Base-by-base conservation (phyloP, 768 basidiomycete species). In the Daedalea quercina region DNA sequence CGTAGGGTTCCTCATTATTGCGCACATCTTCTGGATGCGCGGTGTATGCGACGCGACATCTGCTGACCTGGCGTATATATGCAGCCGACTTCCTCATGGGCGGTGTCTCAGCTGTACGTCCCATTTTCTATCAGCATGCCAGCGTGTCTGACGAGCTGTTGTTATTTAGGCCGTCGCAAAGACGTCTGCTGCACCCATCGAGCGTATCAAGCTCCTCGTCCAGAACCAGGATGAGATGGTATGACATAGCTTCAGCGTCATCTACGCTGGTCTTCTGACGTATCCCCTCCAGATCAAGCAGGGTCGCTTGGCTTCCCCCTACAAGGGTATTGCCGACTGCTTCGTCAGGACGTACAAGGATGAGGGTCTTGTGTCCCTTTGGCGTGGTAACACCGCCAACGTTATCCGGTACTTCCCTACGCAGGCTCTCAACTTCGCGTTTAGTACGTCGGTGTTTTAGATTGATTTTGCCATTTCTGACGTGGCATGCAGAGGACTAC, bases 351-450 rank as follows among this genome's bases (percentile, higher is more conserved):
- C 94, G 54, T 95, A 94, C 81, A 75, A 72, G 61, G 95, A 97
- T 15, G 96, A 99, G 80, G 96, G 96, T 71, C 75, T 96, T 50
- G 79, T 93, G 57, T 89, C 96, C 20, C 78, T 99, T 67, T 98
- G 96, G 96, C 79, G 96, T 77, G 96, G 96, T 73, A 99, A 99
- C 85, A 98, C 95, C 54, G 95, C 96, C 82, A 99, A 99, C 77
- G 96, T 99, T 76, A 96, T 99, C 78, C 94, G 96, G 71, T 99
- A 99, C 89, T 99, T 99, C 93, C 96, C 96, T 49, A 99, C 96
- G 53, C 95, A 99, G 73, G 96, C 96, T 37, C 76, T 98, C 65
- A 99, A 99, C 90, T 98, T 99, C 67, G 95, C 95, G 70, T 98
- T 97, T 88, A 98, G 90, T 96, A 63, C 63, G 93, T 83, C 40